Base-by-base conservation (phyloP, 1,284 basidiomycete genomes). In the Trametes versicolor region DNA sequence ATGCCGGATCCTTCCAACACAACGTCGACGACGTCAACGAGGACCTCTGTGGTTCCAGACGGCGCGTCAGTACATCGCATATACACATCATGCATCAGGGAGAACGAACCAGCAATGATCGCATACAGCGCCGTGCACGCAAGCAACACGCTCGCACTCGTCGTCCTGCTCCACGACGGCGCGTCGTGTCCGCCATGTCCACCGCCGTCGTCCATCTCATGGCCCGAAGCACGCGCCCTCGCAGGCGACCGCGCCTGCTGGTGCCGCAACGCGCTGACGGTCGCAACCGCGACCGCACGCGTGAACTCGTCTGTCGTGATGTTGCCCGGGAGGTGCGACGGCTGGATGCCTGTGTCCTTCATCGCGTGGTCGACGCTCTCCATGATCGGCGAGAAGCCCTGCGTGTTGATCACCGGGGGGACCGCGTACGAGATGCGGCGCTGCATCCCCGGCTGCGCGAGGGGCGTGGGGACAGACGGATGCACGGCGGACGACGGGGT, bases 21-120 rank as follows among this genome's bases (percentile, higher is more conserved):
- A 32, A 97, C 95, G 74, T 99, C 98, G 12, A 99, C 97, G 8
- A 98, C 96, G 66, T 97, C 94, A 41, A 99, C 91, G 27, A 99
- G 85, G 55, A 99, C 86, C 77, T 99, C 97, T 95, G 75, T 23
- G 47, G 50, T 39, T 49, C 10, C 19, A n/a, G 12, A 51, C n/a
- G 12, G 13, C 17, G 6, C 15, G 58, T 63, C 50, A 65, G 43
- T 43, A 21, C 39, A 34, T 21, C 21, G 50, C 27, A 34, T 2
- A 17, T 12, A 23, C 10, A n/a, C 41, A 34, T 13, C 25, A 21
- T 9, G 7, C 13, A n/a, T 32, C 29, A 45, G 4, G 19, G 7
- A 49, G 15, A 17, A 82, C 89, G 57, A 71, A 96, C 95, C 96
- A 64, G 97, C 98, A 74, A 99, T 99, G 65, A 96, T 79, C 25